Evolutionary conservation across 306 rosid genomes (phyloP).

Genomic region (Glycine tomentella): DNA sequence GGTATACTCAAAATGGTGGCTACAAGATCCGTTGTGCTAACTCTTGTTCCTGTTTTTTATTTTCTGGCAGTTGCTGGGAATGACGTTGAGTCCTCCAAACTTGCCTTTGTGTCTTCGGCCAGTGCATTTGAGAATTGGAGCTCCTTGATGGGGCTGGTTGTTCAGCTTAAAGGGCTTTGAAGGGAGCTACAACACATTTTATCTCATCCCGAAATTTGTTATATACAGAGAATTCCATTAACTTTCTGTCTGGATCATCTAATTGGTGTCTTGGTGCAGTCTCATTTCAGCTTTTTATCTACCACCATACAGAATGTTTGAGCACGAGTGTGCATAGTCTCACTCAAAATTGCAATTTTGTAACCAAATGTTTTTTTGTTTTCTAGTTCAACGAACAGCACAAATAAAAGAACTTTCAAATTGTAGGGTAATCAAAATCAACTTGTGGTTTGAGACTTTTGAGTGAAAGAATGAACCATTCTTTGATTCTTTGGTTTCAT

Average conservation of each 20-base stretch:
- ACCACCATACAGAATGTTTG: slow-evolving; percentile 32
- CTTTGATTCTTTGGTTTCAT: background rate
- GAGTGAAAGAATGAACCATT: background rate
- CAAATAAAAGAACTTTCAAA: slow-evolving; percentile 22
- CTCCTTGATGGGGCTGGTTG: slow-evolving; percentile 73
- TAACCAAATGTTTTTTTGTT: slow-evolving; percentile 9
- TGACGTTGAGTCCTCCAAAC: slow-evolving; percentile 85
- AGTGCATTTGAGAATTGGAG: slow-evolving; percentile 95
- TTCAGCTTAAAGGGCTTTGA: slow-evolving; percentile 85
- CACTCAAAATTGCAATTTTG: slow-evolving; percentile 46
- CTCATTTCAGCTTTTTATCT: slow-evolving; percentile 21
- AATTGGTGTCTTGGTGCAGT: slow-evolving; percentile 31
- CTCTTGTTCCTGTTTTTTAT: slow-evolving; percentile 37
- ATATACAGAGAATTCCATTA: slow-evolving; percentile 32
- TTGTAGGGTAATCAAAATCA: background rate
- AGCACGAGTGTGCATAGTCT: slow-evolving; percentile 25
- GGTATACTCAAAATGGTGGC: background rate
- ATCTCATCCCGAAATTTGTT: slow-evolving; percentile 26
- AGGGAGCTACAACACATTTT: slow-evolving; percentile 29
- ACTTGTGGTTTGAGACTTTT: slow-evolving; percentile 3
- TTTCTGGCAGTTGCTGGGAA: slow-evolving; percentile 66
- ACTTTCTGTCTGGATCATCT: slow-evolving; percentile 35
- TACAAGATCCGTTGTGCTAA: slow-evolving; percentile 7
- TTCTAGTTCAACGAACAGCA: slow-evolving; percentile 11
- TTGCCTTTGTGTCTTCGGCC: slow-evolving; percentile 83